Base-by-base conservation (phyloP, 495 filamentous ascomycete genomes). In the Lepraria neglecta region DNA sequence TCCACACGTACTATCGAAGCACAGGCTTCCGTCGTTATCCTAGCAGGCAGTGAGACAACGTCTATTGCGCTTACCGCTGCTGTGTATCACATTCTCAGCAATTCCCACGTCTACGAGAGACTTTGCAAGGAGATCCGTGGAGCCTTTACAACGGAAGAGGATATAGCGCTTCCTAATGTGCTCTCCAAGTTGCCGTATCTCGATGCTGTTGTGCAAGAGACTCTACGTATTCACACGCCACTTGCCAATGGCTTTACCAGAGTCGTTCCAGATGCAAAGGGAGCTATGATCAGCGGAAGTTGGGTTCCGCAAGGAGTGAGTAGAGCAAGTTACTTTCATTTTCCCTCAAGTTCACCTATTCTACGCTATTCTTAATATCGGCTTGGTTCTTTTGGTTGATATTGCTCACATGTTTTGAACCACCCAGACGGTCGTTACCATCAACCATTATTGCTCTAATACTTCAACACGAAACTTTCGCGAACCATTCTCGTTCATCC, bases 151-250 rank as follows among this genome's bases (percentile, higher is more conserved):
- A 48, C 21, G 11, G 24, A 33, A 31, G 43, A 40, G 24, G 53
- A 57, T 14, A 57, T 62, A 19, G 40, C 15, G 17, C 52, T 62
- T 44, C 40, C 27, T 14, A 74, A 68, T 33, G 77, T 83, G 17
- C 68, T 67, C 50, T 66, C 70, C 0, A 17, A 24, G 35, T 70
- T 87, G 24, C 61, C 75, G 1, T 88, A 85, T 60, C 67, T 86
- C 66, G 62, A 78, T 27, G 84, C 83, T 17, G 77, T 77, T 47
- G 70, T 86, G 0, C 73, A 83, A 50, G 85, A 88, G 67, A 72
- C 74, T 1, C 68, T 88, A 57, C 78, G 85, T 3, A 74, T 83
- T 60, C 83, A 84, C 64, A 81, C 84, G 7, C 83, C 84, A 2
- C 72, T 80, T 5, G 73, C 82, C 0, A 73, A 59, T 24, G 77